A percentile compares a stretch with the other conserved stretches of the same genome.
Conservation (phyloP, 2,329 filamentous ascomycete species). For the Colletotrichum simmondsii region DNA sequence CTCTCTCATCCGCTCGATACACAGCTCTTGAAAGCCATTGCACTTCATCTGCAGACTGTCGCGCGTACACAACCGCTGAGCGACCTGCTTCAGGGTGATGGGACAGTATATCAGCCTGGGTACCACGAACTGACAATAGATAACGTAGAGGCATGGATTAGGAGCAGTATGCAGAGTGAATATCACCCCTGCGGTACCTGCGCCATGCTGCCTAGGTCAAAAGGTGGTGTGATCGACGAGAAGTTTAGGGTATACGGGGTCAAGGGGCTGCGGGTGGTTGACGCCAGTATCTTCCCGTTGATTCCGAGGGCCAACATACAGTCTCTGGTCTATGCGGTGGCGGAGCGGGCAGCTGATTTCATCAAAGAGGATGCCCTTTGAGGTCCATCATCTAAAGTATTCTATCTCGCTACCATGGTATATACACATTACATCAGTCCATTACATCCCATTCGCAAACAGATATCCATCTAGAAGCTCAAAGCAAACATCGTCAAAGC, state of each 20-base stretch:
- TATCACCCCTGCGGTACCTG: conserved; percentile 31
- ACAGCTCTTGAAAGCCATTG: conserved; percentile 12
- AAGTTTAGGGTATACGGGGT: conserved; percentile 44
- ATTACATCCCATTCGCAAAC: not conserved
- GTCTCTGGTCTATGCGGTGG: conserved; percentile 48
- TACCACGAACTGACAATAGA: conserved; percentile 15
- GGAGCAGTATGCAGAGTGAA: conserved; percentile 23
- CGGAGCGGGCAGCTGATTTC: conserved; percentile 40
- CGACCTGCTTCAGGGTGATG: conserved; percentile 18
- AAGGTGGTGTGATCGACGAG: conserved; percentile 45
- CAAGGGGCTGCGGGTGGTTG: conserved; percentile 39
- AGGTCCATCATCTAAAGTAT: not conserved
- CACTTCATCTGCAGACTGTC: conserved; percentile 19
- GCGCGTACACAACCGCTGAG: conserved; percentile 20
- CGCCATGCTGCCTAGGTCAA: conserved; percentile 29
- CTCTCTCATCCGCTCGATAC: conserved; percentile 27
- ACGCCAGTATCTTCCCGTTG: conserved; percentile 46
- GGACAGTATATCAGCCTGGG: conserved; percentile 22
- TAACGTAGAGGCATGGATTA: conserved; percentile 22
- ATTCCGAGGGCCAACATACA: conserved; percentile 45
- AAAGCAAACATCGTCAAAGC: not conserved
- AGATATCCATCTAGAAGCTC: not conserved
- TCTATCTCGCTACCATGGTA: not conserved
- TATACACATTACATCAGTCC: not conserved
- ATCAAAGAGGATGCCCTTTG: conserved; percentile 13